Percentiles rank a stretch among this genome's conserved stretches.
phyloP scores from a whole-genome alignment of 495 filamentous ascomycete genomes.

The Astrocystis sublimbata region DNA sequence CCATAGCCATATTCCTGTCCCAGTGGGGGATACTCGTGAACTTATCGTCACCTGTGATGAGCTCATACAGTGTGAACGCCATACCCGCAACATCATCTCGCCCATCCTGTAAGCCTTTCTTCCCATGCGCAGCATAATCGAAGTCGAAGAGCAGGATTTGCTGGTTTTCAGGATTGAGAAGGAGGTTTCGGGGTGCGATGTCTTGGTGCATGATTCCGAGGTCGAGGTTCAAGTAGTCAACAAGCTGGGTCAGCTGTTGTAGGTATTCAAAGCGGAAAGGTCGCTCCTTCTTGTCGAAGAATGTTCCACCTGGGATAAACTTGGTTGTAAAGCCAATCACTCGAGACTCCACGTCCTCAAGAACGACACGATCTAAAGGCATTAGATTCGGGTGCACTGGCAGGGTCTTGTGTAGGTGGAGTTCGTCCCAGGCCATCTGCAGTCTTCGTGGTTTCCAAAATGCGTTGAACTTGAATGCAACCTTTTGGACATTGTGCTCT shows the following conservation, averaged over 20 bases:
- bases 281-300: constrained; percentile 29
- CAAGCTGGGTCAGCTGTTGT: constrained; percentile 37
- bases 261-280: constrained; percentile 40
- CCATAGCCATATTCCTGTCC: constrained; percentile 19
- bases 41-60: constrained; percentile 41
- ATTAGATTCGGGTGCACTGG: constrained; percentile 39
- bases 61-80: constrained; percentile 42
- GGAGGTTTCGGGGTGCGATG: constrained; percentile 41
- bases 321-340: constrained; percentile 45
- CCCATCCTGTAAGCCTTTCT: constrained; percentile 21
- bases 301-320: constrained; percentile 37
- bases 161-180: constrained; percentile 36
- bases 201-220: constrained; percentile 44
- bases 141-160: constrained; percentile 46
- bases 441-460: background rate
- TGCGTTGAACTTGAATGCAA: background rate
- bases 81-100: constrained; percentile 43
- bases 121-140: constrained; percentile 26
- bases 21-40: constrained; percentile 8
- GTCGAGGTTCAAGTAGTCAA: constrained; percentile 45
- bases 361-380: constrained; percentile 39
- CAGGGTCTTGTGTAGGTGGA: constrained; percentile 36
- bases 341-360: constrained; percentile 33
- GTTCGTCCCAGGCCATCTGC: constrained; percentile 38
- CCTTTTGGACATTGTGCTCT: background rate